A percentile compares a stretch with the other conserved stretches of the same genome.
Evolutionary conservation across 768 basidiomycete species (phyloP).

Genomic region (Clathrus columnatus): DNA sequence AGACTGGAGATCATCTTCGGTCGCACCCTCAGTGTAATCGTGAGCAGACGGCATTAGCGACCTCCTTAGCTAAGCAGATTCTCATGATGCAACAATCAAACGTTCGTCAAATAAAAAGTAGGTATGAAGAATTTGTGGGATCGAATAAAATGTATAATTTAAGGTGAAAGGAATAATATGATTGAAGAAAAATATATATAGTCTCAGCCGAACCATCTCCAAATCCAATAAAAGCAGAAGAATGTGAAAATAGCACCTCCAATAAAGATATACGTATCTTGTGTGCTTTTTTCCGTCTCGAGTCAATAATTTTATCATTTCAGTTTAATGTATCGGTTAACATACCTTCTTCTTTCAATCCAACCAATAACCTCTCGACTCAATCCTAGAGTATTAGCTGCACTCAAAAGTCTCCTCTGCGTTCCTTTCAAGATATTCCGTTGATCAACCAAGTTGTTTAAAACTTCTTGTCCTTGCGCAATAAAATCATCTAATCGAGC

Average conservation of each 20-base stretch:
- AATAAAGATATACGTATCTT: slow-evolving; percentile 92
- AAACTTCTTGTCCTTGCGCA: slow-evolving; percentile 82
- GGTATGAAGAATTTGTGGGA: too few species aligned
- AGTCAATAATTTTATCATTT: not conserved
- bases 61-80: not conserved
- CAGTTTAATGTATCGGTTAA: slow-evolving; percentile 14
- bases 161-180: not conserved
- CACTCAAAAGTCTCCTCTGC: slow-evolving; percentile 71
- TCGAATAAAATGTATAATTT: not conserved
- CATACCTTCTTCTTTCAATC: slow-evolving; percentile 91
- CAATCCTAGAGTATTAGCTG: slow-evolving; percentile 90
- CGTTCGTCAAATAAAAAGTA: too few species aligned
- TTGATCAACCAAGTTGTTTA: slow-evolving; percentile 91
- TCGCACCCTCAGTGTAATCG: slow-evolving; percentile 87
- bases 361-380: slow-evolving; percentile 93
- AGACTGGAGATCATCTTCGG: slow-evolving; percentile 59
- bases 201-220: slow-evolving; percentile 68
- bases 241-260: slow-evolving; percentile 82
- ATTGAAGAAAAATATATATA: not conserved
- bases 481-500: slow-evolving; percentile 81
- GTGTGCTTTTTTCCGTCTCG: slow-evolving; percentile 60
- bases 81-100: not conserved
- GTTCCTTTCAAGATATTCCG: slow-evolving; percentile 94
- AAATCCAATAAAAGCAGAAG: slow-evolving; percentile 88
- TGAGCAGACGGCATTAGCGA: slow-evolving; percentile 10